Percentiles rank a stretch among this genome's conserved stretches.
These are phyloP conservation scores for Xylariaceae sp. DNA, from an alignment of 2,329 filamentous ascomycete genomes.

Conservation along the genomic window DNA sequence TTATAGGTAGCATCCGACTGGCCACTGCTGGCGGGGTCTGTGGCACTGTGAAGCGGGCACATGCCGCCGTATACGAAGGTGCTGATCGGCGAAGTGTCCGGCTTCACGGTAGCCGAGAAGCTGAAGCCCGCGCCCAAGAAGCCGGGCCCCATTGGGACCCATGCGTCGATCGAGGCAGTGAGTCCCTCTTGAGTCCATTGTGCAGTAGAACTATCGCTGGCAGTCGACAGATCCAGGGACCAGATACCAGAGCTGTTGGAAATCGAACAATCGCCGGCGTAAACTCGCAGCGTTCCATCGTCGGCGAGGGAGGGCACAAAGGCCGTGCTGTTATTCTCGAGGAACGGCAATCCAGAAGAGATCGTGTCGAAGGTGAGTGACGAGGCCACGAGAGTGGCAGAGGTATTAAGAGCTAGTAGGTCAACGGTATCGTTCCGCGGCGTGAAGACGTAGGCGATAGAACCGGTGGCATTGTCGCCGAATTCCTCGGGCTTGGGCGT, in stretches of 20 bases:
- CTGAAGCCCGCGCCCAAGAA: slow-evolving; percentile 55
- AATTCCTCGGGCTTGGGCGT: slow-evolving; percentile 39
- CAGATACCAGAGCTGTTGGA: slow-evolving; percentile 56
- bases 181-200: slow-evolving; percentile 38
- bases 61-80: slow-evolving; percentile 85
- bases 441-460: slow-evolving; percentile 65
- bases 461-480: slow-evolving; percentile 31
- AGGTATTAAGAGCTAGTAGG: slow-evolving; percentile 63
- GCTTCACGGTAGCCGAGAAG: slow-evolving; percentile 59
- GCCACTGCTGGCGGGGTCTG: slow-evolving; percentile 47
- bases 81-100: slow-evolving; percentile 47
- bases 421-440: slow-evolving; percentile 45
- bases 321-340: slow-evolving; percentile 46
- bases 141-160: slow-evolving; percentile 38
- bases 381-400: slow-evolving; percentile 47
- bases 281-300: slow-evolving; percentile 66
- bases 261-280: slow-evolving; percentile 65
- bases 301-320: slow-evolving; percentile 65
- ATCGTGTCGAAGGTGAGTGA: slow-evolving; percentile 44
- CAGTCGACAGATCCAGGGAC: slow-evolving; percentile 53
- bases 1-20: slow-evolving; percentile 70
- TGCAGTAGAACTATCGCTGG: slow-evolving; percentile 33
- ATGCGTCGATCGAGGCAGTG: slow-evolving; percentile 20
- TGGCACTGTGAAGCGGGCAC: slow-evolving; percentile 56
- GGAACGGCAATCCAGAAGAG: slow-evolving; percentile 57